Conservation (phyloP, 257 asterid genomes). For the Verbascum thapsus region DNA sequence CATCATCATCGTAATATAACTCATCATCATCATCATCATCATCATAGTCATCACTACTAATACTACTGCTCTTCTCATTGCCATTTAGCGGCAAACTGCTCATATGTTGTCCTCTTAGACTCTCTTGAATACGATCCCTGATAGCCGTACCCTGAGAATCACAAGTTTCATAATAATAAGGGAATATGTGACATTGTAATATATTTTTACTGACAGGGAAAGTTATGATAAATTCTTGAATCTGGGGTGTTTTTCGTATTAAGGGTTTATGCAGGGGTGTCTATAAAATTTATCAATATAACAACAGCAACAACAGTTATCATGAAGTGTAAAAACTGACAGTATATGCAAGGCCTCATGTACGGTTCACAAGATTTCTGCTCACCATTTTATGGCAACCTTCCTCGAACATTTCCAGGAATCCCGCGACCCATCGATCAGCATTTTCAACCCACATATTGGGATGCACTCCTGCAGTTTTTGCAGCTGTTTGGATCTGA, state of each 20-base stretch:
- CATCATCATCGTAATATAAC: slow-evolving; percentile 35
- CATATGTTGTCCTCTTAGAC: slow-evolving; percentile 46
- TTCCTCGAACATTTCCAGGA: slow-evolving; percentile 49
- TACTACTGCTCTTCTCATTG: slow-evolving; percentile 5
- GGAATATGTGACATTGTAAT: too few relatives aligned
- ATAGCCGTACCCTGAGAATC: slow-evolving; percentile 49
- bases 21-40: slow-evolving; percentile 32
- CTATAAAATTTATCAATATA: too few relatives aligned
- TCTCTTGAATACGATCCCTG: slow-evolving; percentile 51
- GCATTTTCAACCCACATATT: slow-evolving; percentile 49
- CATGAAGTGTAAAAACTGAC: slow-evolving; percentile 12
- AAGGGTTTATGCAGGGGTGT: too few relatives aligned
- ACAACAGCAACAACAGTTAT: not conserved
- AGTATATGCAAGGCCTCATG: not conserved
- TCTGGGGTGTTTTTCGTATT: too few relatives aligned
- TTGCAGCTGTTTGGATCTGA: slow-evolving; percentile 46
- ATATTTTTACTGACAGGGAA: too few relatives aligned
- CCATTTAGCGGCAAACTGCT: slow-evolving; percentile 31
- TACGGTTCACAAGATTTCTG: not conserved
- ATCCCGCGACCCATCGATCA: slow-evolving; percentile 50
- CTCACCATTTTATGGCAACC: slow-evolving; percentile 50
- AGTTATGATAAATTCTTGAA: too few relatives aligned
- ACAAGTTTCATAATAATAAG: not conserved
- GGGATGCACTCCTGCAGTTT: slow-evolving; percentile 45
- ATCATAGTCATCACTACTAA: slow-evolving; percentile 32